Evolutionary conservation across 2,329 filamentous ascomycete genomes (phyloP), one percentile per base, ranked within the genome.

Genomic region (Tolypocladium sp.): DNA sequence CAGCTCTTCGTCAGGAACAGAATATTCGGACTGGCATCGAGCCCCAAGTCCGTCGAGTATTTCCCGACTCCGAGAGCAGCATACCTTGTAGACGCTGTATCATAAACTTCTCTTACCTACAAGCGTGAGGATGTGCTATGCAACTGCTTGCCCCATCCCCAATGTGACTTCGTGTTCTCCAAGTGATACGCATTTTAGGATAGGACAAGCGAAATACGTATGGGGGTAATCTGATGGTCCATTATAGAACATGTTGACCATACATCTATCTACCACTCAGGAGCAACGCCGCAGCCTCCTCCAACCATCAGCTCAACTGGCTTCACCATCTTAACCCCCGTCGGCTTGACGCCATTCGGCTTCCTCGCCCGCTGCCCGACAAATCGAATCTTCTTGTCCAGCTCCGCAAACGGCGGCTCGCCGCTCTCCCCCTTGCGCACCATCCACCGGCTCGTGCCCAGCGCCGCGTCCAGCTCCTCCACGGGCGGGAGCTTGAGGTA

Each of bases 401-500:
- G 71, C 66, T 77, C 76, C 22, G 70, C 74, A 57, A 79, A 75
- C 46, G 71, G 73, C 9, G 63, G 65, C 58, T 68, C 66, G 9
- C 72, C 74, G 37, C 74, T 71, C 73, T 94, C 91, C 2, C 81
- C 87, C 72, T 87, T 88, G 75, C 81, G 87, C 22, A 96, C 85
- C 74, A 83, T 89, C 85, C 90, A 96, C 74, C 84, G 87, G 66
- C 80, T 78, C 0, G 91, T 96, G 0, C 91, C 91, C 35, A 96
- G 77, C 59, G 90, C 82, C 1, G 81, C 81, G 70, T 96, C 92
- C 52, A 96, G 78, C 75, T 96, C 92, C 57, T 87, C 86, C 0
- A 92, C 81, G 0, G 90, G 87, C 25, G 92, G 92, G 35, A 96
- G 77, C 73, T 88, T 88, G 62, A 95, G 73, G 72, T 94, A 93